These are phyloP conservation scores for Suillus fuscotomentosus DNA, from an alignment of 768 basidiomycete species.

Conservation along the genomic window DNA sequence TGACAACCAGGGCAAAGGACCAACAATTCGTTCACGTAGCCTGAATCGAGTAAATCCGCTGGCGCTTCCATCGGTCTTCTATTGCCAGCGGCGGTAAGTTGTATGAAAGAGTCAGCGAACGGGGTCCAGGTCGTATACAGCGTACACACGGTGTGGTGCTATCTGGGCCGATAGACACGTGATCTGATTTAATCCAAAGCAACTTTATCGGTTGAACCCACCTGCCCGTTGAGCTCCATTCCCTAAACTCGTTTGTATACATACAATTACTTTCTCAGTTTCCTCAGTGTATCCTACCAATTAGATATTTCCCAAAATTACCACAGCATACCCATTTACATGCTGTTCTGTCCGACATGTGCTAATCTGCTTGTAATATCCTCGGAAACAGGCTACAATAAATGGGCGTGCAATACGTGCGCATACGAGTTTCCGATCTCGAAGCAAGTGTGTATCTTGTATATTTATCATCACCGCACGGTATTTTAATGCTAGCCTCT, in stretches of 20 bases:
- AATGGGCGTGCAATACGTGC: conserved; percentile 92
- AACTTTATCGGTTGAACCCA: no score
- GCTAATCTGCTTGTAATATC: conserved; percentile 84
- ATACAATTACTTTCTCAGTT: not conserved
- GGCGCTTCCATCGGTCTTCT: conserved; percentile 13
- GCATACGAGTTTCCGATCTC: conserved; percentile 76
- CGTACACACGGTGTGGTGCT: not conserved
- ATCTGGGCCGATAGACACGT: not conserved
- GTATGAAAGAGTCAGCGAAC: not conserved
- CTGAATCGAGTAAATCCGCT: conserved; percentile 37
- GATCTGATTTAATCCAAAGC: not conserved
- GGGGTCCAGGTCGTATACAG: not conserved
- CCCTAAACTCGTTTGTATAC: not conserved
- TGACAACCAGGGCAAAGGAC: conserved; percentile 18
- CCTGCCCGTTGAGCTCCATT: not conserved
- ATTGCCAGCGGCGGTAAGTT: conserved; percentile 10
- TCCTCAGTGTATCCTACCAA: not conserved
- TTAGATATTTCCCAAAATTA: not conserved
- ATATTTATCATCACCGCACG: not conserved
- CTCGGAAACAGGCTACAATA: conserved; percentile 77
- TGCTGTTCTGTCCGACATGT: conserved; percentile 96
- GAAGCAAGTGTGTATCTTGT: not conserved
- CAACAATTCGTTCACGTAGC: conserved; percentile 75
- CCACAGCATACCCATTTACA: conserved; percentile 24
- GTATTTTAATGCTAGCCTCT: not conserved